Evolutionary conservation across 2,329 filamentous ascomycete species (phyloP), one percentile per base, ranked within the genome.

Genomic region (Paracorniculantispora psalliotae): DNA sequence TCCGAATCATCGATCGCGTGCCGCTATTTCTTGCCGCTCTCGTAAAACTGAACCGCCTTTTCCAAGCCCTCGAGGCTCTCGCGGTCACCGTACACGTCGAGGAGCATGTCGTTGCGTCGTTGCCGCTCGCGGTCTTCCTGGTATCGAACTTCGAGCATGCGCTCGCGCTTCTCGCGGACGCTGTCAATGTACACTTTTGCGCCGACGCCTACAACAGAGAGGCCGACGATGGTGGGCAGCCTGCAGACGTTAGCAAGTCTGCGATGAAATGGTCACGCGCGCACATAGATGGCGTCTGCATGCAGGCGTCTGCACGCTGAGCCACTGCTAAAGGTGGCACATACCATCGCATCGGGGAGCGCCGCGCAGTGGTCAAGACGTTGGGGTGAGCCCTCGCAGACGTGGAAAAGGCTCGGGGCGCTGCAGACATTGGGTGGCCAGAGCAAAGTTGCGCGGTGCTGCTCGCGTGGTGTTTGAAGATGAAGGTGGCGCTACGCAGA

Each of bases 61-160:
- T 82, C 77, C 33, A 82, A 69, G 62, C 76, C 76, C 26, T 76
- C 74, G 4, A 82, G 70, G 62, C 75, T 81, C 28, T 75, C 75
- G 15, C 79, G 73, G 61, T 79, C 78, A 49, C 79, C 78, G 60
- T 81, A 82, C 59, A 79, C 75, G 37, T 81, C 75, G 68, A 80
- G 71, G 62, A 82, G 68, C 58, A 77, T 70, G 21, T 75, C 72
- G 60, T 79, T 73, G 50, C 69, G 69, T 41, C 69, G 68, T 61
- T 70, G 71, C 54, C 67, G 69, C 54, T 73, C 71, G n/a, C 65
- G 66, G 39, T 72, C 71, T 46, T 72, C 64, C 57, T 69, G 68
- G 59, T 77, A 73, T 19, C 63, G 67, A 57, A 66, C 65, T 57
- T 70, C 66, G 49, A 69, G 68, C 48, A 68, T 66, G 15, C 47